phyloP scores from a whole-genome alignment of 306 rosid species.

The Ziziphus jujuba region DNA sequence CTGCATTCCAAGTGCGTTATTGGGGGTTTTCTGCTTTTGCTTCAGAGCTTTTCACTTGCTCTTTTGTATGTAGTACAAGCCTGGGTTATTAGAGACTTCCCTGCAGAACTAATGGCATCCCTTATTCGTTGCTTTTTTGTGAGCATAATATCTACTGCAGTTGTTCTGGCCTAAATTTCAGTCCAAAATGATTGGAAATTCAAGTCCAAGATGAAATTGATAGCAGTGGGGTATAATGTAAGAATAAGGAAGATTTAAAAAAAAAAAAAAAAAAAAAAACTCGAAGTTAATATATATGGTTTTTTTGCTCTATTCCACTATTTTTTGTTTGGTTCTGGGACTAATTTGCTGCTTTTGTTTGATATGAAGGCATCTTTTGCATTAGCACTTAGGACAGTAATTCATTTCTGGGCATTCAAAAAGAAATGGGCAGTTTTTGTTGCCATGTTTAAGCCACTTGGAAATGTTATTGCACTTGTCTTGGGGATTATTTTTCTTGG shows the following conservation, averaged over 20 bases:
- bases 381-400: constrained; percentile 26
- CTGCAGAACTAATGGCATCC: constrained; percentile 40
- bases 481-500: constrained; percentile 50
- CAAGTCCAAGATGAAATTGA: constrained; percentile 17
- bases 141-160: constrained; percentile 29
- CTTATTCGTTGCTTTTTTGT: constrained; percentile 10
- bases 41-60: constrained; percentile 26
- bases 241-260: constrained; percentile 8
- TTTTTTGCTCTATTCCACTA: neutral
- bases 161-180: constrained; percentile 32
- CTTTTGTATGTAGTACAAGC: constrained; percentile 35
- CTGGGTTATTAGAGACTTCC: constrained; percentile 36
- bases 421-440: constrained; percentile 51
- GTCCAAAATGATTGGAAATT: constrained; percentile 33
- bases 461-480: constrained; percentile 46
- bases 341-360: neutral
- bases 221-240: constrained; percentile 35
- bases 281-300: too few relatives aligned
- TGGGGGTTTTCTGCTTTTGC: constrained; percentile 46
- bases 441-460: constrained; percentile 45
- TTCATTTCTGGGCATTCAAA: constrained; percentile 31
- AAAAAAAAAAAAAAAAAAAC: too few relatives aligned
- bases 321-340: too few relatives aligned
- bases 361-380: constrained; percentile 39
- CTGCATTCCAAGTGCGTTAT: constrained; percentile 30